Evolutionary conservation across 768 basidiomycete genomes (phyloP).

Genomic region (Guyanaporus albipodus): DNA sequence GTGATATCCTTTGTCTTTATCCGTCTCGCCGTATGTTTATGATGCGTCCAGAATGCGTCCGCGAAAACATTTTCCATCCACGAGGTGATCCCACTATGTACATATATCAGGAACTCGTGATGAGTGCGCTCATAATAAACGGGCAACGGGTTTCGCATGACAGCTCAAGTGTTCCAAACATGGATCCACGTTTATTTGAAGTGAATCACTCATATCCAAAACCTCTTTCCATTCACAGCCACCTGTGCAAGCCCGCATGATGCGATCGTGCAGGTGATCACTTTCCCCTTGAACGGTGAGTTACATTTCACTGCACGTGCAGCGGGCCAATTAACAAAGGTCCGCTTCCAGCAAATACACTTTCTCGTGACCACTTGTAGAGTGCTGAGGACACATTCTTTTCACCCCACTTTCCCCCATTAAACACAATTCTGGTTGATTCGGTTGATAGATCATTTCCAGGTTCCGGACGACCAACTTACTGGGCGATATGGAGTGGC

Average conservation of each 20-base stretch:
- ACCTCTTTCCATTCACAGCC: not conserved
- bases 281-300: not conserved
- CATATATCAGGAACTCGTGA: not conserved
- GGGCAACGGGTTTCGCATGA: not conserved
- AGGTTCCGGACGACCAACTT: no score
- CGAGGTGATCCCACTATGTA: not conserved
- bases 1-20: not conserved
- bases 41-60: no score
- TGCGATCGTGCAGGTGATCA: slow-evolving; percentile 1
- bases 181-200: slow-evolving; percentile 1
- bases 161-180: not conserved
- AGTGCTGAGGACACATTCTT: no score
- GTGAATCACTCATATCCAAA: not conserved
- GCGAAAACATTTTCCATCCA: not conserved
- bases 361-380: no score
- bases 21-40: no score
- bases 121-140: not conserved
- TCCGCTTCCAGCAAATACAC: not conserved
- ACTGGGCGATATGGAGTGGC: not conserved
- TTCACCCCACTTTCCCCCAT: no score
- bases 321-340: not conserved
- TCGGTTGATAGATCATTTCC: no score
- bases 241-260: not conserved
- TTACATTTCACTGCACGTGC: not conserved
- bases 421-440: no score